Conservation (phyloP, 306 rosid species). For the Rubus parviflorus region DNA sequence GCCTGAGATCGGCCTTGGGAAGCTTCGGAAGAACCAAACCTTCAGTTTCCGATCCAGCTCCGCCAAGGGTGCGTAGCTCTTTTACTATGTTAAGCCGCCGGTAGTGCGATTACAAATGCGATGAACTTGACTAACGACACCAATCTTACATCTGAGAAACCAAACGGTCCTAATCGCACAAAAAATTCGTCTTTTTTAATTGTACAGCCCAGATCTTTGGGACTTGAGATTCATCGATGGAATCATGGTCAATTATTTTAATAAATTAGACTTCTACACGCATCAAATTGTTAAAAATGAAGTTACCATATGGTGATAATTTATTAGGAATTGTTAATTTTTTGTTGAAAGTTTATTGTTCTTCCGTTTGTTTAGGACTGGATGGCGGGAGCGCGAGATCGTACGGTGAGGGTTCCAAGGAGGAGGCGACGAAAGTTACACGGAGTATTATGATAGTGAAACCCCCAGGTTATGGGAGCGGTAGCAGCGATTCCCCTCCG, state of each 20-base stretch:
- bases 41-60: slow-evolving; percentile 43
- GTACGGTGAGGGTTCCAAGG: slow-evolving; percentile 44
- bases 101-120: not conserved
- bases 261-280: no score
- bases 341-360: no score
- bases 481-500: slow-evolving; percentile 68
- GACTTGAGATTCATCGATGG: not conserved
- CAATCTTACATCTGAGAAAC: no score
- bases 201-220: not conserved
- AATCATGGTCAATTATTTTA: no score
- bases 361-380: not conserved
- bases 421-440: slow-evolving; percentile 54
- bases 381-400: slow-evolving; percentile 51
- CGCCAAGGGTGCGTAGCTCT: slow-evolving; percentile 60
- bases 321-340: no score
- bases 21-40: slow-evolving; percentile 65
- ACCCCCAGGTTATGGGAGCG: slow-evolving; percentile 68
- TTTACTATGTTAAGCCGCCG: no score
- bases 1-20: slow-evolving; percentile 85
- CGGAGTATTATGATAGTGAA: slow-evolving; percentile 83
- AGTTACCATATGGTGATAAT: no score
- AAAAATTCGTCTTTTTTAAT: not conserved
- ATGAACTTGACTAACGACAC: not conserved
- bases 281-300: no score
- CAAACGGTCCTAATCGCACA: no score